Conservation (phyloP, 352 stramenopile genomes). For the Globisporangium middletonii region DNA sequence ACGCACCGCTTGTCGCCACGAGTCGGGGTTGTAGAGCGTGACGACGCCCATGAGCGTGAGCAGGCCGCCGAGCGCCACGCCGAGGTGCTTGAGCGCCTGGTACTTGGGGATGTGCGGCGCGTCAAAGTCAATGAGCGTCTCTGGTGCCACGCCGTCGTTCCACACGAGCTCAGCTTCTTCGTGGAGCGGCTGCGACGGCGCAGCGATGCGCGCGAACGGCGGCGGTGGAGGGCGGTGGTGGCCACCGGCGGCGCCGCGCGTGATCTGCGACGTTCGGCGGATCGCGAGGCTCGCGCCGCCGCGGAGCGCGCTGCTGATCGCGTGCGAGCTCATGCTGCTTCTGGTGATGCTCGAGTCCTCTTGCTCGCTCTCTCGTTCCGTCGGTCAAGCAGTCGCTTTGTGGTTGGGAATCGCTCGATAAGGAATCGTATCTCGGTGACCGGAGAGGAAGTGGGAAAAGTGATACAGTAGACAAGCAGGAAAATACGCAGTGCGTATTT, state of each 20-base stretch:
- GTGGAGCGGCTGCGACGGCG: constrained; percentile 54
- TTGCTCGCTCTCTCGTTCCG: too few relatives aligned
- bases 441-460: too few relatives aligned
- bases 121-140: constrained; percentile 88
- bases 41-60: constrained; percentile 72
- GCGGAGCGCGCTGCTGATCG: constrained; percentile 52
- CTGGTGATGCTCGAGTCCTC: too few relatives aligned
- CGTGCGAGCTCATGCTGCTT: constrained; percentile 53
- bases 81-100: constrained; percentile 59
- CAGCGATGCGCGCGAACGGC: constrained; percentile 72
- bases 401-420: too few relatives aligned
- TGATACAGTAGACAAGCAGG: too few relatives aligned
- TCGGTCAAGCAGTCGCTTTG: too few relatives aligned
- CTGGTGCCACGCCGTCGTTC: constrained; percentile 81
- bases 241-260: constrained; percentile 32
- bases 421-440: too few relatives aligned
- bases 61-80: constrained; percentile 46
- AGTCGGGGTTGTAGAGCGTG: constrained; percentile 78
- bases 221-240: constrained; percentile 66
- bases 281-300: constrained; percentile 46
- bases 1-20: constrained; percentile 72
- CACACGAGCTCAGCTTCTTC: constrained; percentile 82
- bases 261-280: constrained; percentile 45
- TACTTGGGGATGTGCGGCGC: constrained; percentile 81
- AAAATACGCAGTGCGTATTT: too few relatives aligned